phyloP scores from a whole-genome alignment of 1,284 basidiomycete genomes.

The Naganishia albida region DNA sequence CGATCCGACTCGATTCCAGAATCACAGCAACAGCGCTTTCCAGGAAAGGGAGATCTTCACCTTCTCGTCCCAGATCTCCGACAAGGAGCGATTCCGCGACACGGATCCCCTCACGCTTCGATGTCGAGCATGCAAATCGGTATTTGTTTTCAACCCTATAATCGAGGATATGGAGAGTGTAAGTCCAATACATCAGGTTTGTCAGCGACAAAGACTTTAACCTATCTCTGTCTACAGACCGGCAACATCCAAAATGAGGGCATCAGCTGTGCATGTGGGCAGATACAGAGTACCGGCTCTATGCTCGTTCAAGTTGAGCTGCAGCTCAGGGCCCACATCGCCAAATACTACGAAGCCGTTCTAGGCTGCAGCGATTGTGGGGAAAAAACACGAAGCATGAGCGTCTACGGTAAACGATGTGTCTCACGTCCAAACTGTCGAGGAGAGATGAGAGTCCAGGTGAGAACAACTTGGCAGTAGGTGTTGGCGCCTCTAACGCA shows the following conservation, averaged over 20 bases:
- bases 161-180: conserved; percentile 56
- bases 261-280: conserved; percentile 65
- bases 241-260: conserved; percentile 52
- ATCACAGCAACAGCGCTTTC: conserved; percentile 55
- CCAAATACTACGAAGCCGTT: conserved; percentile 86
- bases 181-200: background rate
- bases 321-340: conserved; percentile 75
- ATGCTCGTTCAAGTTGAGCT: conserved; percentile 81
- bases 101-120: conserved; percentile 68
- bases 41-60: conserved; percentile 74
- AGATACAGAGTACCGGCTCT: conserved; percentile 61
- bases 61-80: conserved; percentile 87
- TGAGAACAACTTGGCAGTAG: conserved; percentile 50
- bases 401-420: conserved; percentile 84
- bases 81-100: conserved; percentile 81
- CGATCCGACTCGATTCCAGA: conserved; percentile 76
- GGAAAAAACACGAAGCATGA: conserved; percentile 78
- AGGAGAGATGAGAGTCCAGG: conserved; percentile 73
- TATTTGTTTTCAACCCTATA: conserved; percentile 67
- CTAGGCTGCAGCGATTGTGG: conserved; percentile 87
- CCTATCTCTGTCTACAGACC: conserved; percentile 37
- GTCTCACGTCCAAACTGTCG: conserved; percentile 64
- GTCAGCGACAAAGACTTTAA: too few species aligned
- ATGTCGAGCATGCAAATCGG: conserved; percentile 70
- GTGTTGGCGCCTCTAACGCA: background rate